Evolutionary conservation across 75 land plant genomes (phyloP).

Genomic region (Selaginella moellendorffii): DNA sequence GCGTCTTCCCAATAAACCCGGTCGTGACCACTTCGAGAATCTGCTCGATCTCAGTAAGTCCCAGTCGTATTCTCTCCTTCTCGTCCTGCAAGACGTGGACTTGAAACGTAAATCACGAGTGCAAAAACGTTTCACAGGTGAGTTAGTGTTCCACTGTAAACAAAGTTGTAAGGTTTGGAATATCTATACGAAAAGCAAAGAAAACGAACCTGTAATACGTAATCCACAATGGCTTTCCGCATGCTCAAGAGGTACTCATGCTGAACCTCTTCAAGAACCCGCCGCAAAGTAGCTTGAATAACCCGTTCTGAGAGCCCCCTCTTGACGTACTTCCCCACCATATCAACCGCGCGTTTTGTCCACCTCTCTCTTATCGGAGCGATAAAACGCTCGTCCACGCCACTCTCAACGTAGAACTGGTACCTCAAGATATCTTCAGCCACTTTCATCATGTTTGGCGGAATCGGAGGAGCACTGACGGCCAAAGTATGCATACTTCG

Average conservation of each 20-base stretch:
- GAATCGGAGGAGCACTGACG: not conserved
- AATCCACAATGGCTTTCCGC: conserved; percentile 26
- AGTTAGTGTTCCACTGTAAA: too few species aligned
- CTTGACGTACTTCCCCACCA: conserved; percentile 12
- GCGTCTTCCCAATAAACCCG: conserved; percentile 15
- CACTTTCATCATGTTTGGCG: conserved; percentile 2
- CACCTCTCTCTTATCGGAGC: conserved; percentile 25
- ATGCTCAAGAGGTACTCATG: conserved; percentile 22
- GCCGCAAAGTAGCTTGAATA: conserved; percentile 15
- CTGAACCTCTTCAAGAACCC: conserved; percentile 19
- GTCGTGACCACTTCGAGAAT: conserved; percentile 18
- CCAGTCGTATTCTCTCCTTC: conserved; percentile 15
- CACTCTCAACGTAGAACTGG: conserved; percentile 19
- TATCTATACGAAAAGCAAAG: not conserved
- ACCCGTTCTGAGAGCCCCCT: conserved; percentile 10
- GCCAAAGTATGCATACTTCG: conserved; percentile 9
- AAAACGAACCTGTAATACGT: conserved; percentile 20
- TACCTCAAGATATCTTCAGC: conserved; percentile 24
- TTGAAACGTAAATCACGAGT: too few species aligned
- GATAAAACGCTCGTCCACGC: conserved; percentile 17
- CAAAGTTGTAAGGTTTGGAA: too few species aligned
- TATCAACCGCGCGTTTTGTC: conserved; percentile 14
- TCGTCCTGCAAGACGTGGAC: conserved; percentile 16
- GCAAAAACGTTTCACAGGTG: too few species aligned
- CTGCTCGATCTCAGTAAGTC: conserved; percentile 16